Percentiles rank a stretch among this genome's conserved stretches.
Evolutionary conservation across 148 eudicot species (phyloP).

Genomic region (Rhododendron simsii): DNA sequence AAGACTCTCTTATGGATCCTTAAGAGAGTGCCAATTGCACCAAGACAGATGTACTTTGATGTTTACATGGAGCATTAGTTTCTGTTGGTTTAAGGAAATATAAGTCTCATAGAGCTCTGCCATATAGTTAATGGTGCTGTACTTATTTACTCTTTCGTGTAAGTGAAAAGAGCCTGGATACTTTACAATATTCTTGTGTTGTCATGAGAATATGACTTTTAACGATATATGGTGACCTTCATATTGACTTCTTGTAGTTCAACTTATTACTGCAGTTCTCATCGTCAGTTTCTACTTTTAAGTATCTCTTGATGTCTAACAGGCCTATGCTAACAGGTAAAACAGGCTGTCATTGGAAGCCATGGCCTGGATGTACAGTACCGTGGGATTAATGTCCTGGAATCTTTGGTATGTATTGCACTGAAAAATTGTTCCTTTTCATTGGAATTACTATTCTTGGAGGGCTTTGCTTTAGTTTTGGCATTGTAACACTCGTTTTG

Average conservation of each 20-base stretch:
- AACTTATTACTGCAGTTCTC: not conserved
- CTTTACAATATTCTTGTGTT: not conserved
- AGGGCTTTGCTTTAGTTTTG: not conserved
- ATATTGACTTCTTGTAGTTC: slow-evolving; percentile 2
- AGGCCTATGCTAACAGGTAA: slow-evolving; percentile 48
- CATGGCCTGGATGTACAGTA: slow-evolving; percentile 76
- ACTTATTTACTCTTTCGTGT: not conserved
- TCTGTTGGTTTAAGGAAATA: slow-evolving; percentile 3
- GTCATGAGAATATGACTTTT: not conserved
- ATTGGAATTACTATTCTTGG: not conserved
- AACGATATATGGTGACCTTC: slow-evolving; percentile 1
- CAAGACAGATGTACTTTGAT: not conserved
- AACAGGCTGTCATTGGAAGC: slow-evolving; percentile 60
- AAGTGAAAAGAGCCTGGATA: not conserved
- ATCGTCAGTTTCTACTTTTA: not conserved
- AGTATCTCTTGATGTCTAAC: not conserved
- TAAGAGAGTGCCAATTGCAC: not conserved
- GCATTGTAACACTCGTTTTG: not conserved
- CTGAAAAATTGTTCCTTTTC: not conserved
- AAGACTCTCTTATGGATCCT: too few species aligned
- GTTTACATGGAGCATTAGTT: not conserved
- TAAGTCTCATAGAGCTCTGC: not conserved
- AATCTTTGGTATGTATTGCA: slow-evolving; percentile 61
- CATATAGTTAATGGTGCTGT: not conserved
- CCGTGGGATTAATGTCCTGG: slow-evolving; percentile 77